Base-by-base conservation (phyloP, 2,329 filamentous ascomycete genomes). In the Botryotinia narcissicola region DNA sequence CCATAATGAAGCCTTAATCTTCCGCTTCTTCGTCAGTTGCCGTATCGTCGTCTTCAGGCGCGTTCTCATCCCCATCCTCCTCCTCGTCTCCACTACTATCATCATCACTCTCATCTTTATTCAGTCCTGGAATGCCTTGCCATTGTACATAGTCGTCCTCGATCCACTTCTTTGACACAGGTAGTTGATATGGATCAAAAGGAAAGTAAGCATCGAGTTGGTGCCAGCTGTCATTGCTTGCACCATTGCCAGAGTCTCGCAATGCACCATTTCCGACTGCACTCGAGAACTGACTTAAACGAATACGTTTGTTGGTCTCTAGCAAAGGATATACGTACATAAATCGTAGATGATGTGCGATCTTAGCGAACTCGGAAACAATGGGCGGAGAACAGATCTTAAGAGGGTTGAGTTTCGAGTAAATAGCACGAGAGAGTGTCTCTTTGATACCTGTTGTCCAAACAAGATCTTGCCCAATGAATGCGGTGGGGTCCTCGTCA, bases 191-290 rank as follows among this genome's bases (percentile, higher is more conserved):
- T 3, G 97, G 97, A 81, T 99, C 96, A 80, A 99, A 99, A 0
- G 96, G 96, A 80, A 98, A 99, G 82, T 97, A 98, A 0, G 94
- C 93, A 78, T 98, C 95, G 2, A 99, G 87, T 82, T 97, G 92
- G 79, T 95, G 91, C 79, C 90, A 92, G 75, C 91, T 90, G 77
- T 97, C 93, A 74, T 93, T 92, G 71, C 90, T 87, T 22, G 83
- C 81, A 69, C 83, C 74, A 82, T 84, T 74, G 79, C 85, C 72
- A 8, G 78, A 74, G 87, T 82, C 77, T 89, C 89, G 75, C 86
- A 86, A 48, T 88, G 83, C 78, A 35, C 78, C 79, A 72, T 75
- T 76, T 4, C 74, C 87, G 29, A 87, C 85, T 76, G 88, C 88
- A 51, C 86, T 87, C 4, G 90, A 87, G 79, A 90, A 92, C 71